Evolutionary conservation across 495 filamentous ascomycete species (phyloP).

Genomic region (Podospora bellae-mahoneyi): DNA sequence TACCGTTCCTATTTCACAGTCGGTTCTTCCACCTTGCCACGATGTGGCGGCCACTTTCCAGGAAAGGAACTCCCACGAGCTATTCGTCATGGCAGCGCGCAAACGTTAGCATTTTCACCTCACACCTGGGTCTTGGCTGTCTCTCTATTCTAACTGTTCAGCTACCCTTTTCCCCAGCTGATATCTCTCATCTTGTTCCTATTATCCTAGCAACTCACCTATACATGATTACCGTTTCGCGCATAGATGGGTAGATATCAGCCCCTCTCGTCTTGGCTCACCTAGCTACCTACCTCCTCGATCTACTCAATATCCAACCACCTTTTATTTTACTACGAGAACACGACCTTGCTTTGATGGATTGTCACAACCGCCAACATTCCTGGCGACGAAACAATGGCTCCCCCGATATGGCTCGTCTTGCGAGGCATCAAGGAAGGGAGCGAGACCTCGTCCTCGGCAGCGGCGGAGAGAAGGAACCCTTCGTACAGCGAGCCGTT

Average conservation of each 20-base stretch:
- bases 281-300: neutral
- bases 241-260: neutral
- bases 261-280: neutral
- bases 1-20: neutral
- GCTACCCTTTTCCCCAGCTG: neutral
- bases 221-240: neutral
- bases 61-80: neutral
- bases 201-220: neutral
- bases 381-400: conserved; percentile 15
- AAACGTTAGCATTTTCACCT: neutral
- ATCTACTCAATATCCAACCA: neutral
- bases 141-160: neutral
- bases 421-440: conserved; percentile 1
- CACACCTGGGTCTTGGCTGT: neutral
- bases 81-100: neutral
- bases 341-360: neutral
- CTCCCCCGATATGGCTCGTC: conserved; percentile 9
- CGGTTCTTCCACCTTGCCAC: neutral
- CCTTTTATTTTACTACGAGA: neutral
- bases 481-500: conserved; percentile 27
- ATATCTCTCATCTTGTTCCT: neutral
- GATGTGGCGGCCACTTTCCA: neutral
- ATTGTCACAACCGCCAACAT: neutral
- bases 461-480: neutral
- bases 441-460: neutral